A percentile compares a stretch with the other conserved stretches of the same genome.
Evolutionary conservation across 257 asterid species (phyloP).

Genomic region (Petunia axillaris): DNA sequence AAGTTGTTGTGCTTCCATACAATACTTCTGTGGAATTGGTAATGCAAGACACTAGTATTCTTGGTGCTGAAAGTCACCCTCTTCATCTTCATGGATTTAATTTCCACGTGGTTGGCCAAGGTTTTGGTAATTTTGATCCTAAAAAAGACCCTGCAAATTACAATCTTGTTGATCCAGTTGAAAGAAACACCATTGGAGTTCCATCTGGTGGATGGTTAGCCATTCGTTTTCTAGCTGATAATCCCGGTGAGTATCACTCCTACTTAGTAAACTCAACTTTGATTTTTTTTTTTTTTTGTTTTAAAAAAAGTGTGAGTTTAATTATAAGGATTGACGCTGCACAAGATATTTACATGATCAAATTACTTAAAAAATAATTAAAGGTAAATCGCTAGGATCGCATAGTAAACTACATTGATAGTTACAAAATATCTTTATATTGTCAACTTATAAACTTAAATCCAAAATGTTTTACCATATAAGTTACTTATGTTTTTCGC

Average conservation of each 20-base stretch:
- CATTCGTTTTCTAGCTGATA: slow-evolving; percentile 67
- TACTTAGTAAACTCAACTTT: background rate
- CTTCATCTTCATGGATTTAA: slow-evolving; percentile 68
- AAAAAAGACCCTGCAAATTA: slow-evolving; percentile 50
- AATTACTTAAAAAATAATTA: background rate
- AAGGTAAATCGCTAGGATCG: background rate
- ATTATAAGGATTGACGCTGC: background rate
- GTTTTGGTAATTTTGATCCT: slow-evolving; percentile 63
- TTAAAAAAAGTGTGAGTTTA: background rate
- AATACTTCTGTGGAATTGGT: slow-evolving; percentile 61
- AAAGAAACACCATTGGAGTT: slow-evolving; percentile 60
- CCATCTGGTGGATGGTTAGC: slow-evolving; percentile 82
- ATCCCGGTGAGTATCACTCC: slow-evolving; percentile 57
- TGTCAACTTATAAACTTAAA: background rate
- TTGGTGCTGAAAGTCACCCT: slow-evolving; percentile 77
- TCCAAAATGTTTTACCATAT: background rate
- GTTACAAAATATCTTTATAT: too few relatives aligned
- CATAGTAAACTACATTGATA: background rate
- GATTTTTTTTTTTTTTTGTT: background rate
- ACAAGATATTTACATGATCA: background rate
- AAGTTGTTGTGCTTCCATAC: slow-evolving; percentile 49
- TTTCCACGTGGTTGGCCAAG: slow-evolving; percentile 65
- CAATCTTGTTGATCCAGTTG: slow-evolving; percentile 71
- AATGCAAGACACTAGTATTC: slow-evolving; percentile 68
- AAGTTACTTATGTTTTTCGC: background rate